A percentile compares a stretch with the other conserved stretches of the same genome.
Evolutionary conservation across 179 eudicot species (phyloP).

Genomic region (Amaranthus tricolor): DNA sequence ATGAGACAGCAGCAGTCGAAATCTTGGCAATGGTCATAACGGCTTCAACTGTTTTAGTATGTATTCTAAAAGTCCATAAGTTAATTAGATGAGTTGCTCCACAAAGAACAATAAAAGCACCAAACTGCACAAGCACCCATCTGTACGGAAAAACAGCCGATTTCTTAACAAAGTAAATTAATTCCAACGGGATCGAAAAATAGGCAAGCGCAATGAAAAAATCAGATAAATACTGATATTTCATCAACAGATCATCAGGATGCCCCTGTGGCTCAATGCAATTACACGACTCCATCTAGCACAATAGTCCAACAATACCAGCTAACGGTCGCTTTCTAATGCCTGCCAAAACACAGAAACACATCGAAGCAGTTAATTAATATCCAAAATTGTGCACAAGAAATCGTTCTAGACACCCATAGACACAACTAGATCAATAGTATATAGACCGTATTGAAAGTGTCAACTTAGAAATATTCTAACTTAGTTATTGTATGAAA

Average conservation of each 20-base stretch:
- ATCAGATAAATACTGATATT: constrained; percentile 88
- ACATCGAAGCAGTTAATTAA: neutral
- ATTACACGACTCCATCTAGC: constrained; percentile 73
- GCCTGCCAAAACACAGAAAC: constrained; percentile 30
- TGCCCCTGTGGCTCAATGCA: constrained; percentile 93
- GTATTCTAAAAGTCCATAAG: constrained; percentile 75
- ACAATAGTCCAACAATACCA: constrained; percentile 9
- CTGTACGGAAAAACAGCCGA: constrained; percentile 91
- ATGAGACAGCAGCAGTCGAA: constrained; percentile 79
- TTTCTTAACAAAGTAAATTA: constrained; percentile 89
- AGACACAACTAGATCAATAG: neutral
- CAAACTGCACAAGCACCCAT: constrained; percentile 99
- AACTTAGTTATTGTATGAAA: no score
- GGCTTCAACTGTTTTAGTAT: constrained; percentile 68
- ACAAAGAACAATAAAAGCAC: constrained; percentile 95
- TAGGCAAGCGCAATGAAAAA: constrained; percentile 96
- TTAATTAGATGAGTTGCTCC: constrained; percentile 92
- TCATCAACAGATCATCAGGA: constrained; percentile 81
- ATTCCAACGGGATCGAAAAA: constrained; percentile 92
- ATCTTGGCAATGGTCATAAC: constrained; percentile 89
- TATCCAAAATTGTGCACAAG: neutral
- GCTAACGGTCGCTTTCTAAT: constrained; percentile 25
- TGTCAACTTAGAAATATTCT: neutral
- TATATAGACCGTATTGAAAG: neutral
- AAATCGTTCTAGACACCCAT: neutral